These are phyloP conservation scores for Antitrichia curtipendula DNA, from an alignment of 225 moss, liverwort and hornwort species.

Conservation along the genomic window DNA sequence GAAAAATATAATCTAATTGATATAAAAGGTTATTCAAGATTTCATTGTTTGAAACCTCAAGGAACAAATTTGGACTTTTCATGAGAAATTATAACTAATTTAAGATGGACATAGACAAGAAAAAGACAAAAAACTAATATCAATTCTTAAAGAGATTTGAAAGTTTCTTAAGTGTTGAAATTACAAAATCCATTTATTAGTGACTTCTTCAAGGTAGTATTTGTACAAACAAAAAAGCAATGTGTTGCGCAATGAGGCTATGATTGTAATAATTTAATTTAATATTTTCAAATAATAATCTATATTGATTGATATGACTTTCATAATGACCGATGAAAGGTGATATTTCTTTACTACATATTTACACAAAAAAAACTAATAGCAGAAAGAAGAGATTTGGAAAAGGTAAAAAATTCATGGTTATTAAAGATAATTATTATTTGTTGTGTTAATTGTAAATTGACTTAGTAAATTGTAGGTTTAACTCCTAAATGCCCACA, in stretches of 20 bases:
- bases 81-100: neutral
- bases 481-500: too few species aligned
- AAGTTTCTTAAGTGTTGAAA: neutral
- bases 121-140: neutral
- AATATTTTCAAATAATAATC: neutral
- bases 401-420: neutral
- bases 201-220: neutral
- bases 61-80: neutral
- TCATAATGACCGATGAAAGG: neutral
- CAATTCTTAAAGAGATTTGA: neutral
- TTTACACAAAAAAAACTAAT: neutral
- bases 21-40: neutral
- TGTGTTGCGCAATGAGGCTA: rapidly evolving
- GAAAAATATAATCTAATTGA: too few species aligned
- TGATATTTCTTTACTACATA: neutral
- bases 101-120: neutral
- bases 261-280: neutral
- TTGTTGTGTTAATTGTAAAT: neutral
- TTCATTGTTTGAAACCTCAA: neutral
- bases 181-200: neutral
- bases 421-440: neutral
- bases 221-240: neutral
- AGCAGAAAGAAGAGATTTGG: neutral
- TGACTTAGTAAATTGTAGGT: neutral
- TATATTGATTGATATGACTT: neutral